Conservation (phyloP, 495 filamentous ascomycete genomes). For the Terfezia claveryi region DNA sequence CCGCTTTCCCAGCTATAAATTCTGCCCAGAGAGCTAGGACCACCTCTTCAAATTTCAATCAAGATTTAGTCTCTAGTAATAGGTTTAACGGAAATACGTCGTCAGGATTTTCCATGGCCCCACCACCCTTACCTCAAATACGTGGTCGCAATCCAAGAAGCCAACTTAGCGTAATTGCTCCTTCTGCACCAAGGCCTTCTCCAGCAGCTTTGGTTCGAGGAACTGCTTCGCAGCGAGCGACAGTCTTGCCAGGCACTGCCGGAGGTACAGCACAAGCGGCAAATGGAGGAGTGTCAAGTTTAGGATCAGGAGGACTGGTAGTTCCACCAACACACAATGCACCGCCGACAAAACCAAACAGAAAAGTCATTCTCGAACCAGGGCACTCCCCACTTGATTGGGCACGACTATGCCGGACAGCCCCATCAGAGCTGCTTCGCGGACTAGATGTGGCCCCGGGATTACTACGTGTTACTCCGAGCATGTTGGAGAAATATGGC, state of each 20-base stretch:
- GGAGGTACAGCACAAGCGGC: background rate
- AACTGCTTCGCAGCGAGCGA: background rate
- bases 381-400: slow-evolving; percentile 91
- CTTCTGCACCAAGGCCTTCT: background rate
- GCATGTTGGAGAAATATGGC: background rate
- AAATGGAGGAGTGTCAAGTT: background rate
- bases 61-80: too few species aligned
- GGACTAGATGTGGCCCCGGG: slow-evolving; percentile 25
- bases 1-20: slow-evolving; percentile 23
- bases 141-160: slow-evolving; percentile 9
- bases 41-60: background rate
- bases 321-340: background rate
- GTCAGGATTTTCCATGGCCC: slow-evolving; percentile 7
- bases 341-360: slow-evolving; percentile 6
- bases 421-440: slow-evolving; percentile 31
- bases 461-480: slow-evolving; percentile 22
- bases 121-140: slow-evolving; percentile 12
- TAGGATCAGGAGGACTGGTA: background rate
- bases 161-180: background rate
- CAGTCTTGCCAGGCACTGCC: background rate
- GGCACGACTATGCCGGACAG: slow-evolving; percentile 42
- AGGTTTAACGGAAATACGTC: background rate
- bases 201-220: background rate
- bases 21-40: slow-evolving; percentile 20
- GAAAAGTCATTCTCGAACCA: slow-evolving; percentile 52